A percentile compares a stretch with the other conserved stretches of the same genome.
Conservation (phyloP, 805 yeast genomes). For the Nakazawaea siamensis region DNA sequence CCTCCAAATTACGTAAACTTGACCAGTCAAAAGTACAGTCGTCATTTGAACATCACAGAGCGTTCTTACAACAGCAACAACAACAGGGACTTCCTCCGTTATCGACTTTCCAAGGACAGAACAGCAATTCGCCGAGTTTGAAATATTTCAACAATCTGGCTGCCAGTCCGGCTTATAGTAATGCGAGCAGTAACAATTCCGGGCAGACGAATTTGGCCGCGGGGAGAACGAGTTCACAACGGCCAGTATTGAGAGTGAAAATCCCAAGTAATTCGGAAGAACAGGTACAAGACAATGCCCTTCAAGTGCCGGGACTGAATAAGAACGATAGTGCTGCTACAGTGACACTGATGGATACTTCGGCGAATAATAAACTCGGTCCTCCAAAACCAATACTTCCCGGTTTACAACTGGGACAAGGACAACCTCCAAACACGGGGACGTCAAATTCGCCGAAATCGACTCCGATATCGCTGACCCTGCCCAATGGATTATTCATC, state of each 20-base stretch:
- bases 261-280: constrained; percentile 34
- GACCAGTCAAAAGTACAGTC: constrained; percentile 10
- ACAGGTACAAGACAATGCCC: background rate
- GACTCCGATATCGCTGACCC: constrained; percentile 21
- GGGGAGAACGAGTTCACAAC: constrained; percentile 12
- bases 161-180: constrained; percentile 14
- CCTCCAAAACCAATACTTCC: constrained; percentile 7
- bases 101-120: constrained; percentile 1
- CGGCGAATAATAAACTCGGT: constrained; percentile 2
- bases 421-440: constrained; percentile 4
- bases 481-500: constrained; percentile 19
- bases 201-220: background rate
- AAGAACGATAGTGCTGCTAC: constrained; percentile 33
- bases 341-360: constrained; percentile 32
- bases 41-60: constrained; percentile 9
- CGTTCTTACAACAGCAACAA: constrained; percentile 8
- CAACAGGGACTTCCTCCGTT: constrained; percentile 7
- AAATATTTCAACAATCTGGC: no score
- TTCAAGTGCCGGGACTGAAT: constrained; percentile 21
- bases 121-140: no score
- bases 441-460: constrained; percentile 16
- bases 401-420: constrained; percentile 7
- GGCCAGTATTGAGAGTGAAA: constrained; percentile 58
- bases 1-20: no score
- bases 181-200: constrained; percentile 12